phyloP scores from a whole-genome alignment of 1,284 basidiomycete genomes.

The Kalmanozyma brasiliensis region DNA sequence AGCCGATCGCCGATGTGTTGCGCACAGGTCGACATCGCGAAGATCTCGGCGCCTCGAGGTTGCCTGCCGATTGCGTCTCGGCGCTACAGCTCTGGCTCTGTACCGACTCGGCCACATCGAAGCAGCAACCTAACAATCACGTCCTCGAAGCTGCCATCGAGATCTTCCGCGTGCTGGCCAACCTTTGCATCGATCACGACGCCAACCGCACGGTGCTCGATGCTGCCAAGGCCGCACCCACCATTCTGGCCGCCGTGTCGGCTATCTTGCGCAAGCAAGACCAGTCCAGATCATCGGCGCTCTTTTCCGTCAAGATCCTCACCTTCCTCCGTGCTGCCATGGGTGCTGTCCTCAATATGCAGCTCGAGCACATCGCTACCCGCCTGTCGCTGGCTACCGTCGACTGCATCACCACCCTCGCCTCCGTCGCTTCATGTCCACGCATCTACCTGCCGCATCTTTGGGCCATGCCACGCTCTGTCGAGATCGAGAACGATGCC shows the following conservation, averaged over 20 bases:
- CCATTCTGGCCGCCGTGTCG: slow-evolving; percentile 80
- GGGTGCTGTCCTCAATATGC: slow-evolving; percentile 82
- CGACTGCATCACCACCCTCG: slow-evolving; percentile 26
- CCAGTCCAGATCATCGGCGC: slow-evolving; percentile 35
- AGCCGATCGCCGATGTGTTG: slow-evolving; percentile 49
- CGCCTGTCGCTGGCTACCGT: slow-evolving; percentile 29
- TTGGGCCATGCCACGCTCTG: slow-evolving; percentile 34
- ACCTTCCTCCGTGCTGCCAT: slow-evolving; percentile 80
- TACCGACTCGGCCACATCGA: slow-evolving; percentile 17
- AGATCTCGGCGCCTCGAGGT: slow-evolving; percentile 28
- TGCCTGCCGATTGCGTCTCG: slow-evolving; percentile 33
- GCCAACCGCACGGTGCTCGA: slow-evolving; percentile 36
- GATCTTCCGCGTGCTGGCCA: slow-evolving; percentile 55
- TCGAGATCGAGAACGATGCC: slow-evolving; percentile 28
- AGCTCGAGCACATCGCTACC: slow-evolving; percentile 75
- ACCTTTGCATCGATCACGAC: slow-evolving; percentile 60
- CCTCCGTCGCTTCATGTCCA: slow-evolving; percentile 27
- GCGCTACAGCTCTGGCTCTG: slow-evolving; percentile 43
- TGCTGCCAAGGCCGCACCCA: slow-evolving; percentile 70
- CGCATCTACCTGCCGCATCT: slow-evolving; percentile 45
- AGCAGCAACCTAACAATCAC: slow-evolving; percentile 13
- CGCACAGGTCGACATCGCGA: slow-evolving; percentile 43
- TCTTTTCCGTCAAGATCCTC: slow-evolving; percentile 68
- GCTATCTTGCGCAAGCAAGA: slow-evolving; percentile 79
- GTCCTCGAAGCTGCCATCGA: slow-evolving; percentile 46